These are phyloP conservation scores for Melampsora abietis-canadensis DNA, from an alignment of 1,284 basidiomycete genomes.

Conservation along the genomic window DNA sequence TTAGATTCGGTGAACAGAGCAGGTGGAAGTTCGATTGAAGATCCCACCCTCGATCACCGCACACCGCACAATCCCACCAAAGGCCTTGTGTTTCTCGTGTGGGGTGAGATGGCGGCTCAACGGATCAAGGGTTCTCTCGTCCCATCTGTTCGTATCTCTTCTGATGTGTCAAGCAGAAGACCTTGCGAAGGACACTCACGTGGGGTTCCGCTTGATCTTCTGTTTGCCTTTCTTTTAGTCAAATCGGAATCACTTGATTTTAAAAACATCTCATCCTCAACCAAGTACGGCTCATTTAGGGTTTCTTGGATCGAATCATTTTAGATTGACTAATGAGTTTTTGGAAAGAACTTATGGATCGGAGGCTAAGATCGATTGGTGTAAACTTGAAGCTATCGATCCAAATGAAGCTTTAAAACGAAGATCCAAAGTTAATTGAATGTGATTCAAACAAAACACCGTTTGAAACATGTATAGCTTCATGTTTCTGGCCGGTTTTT, in stretches of 20 bases:
- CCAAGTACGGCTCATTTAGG: not conserved
- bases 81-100: conserved; percentile 30
- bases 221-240: not conserved
- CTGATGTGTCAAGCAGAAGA: no score
- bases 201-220: not conserved
- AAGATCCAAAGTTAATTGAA: no score
- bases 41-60: not conserved
- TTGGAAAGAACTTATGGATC: conserved; percentile 10
- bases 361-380: conserved; percentile 26
- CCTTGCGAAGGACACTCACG: not conserved
- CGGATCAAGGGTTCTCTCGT: not conserved
- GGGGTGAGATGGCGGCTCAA: conserved; percentile 24
- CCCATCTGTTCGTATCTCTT: not conserved
- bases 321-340: conserved; percentile 11
- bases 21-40: not conserved
- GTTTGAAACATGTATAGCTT: no score
- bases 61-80: not conserved
- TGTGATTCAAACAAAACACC: no score
- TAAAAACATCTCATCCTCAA: conserved; percentile 6
- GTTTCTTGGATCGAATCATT: conserved; percentile 15
- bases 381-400: conserved; percentile 7
- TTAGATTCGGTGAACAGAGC: conserved; percentile 15
- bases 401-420: no score
- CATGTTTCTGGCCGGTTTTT: no score
- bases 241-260: conserved; percentile 4